phyloP scores from a whole-genome alignment of 1,139 yeast genomes.

The Pneumocystis jirovecii region DNA sequence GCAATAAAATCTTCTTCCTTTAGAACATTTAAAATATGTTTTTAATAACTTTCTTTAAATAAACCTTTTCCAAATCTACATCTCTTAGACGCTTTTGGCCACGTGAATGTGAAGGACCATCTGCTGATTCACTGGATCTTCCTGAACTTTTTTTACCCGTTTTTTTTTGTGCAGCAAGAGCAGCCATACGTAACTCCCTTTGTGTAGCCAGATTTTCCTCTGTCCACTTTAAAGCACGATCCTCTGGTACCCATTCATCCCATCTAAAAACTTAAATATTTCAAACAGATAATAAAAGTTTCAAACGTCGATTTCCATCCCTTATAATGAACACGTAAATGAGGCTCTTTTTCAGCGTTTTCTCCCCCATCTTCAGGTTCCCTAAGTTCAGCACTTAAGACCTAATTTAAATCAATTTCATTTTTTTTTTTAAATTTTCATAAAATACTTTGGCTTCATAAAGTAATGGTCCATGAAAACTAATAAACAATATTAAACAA shows the following conservation, averaged over 20 bases:
- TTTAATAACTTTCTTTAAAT: not conserved
- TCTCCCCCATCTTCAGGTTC: conserved; percentile 6
- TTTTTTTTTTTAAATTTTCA: conserved; percentile 1
- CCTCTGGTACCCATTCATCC: conserved; percentile 88
- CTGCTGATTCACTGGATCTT: not conserved
- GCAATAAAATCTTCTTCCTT: conserved; percentile 27
- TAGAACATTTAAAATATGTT: not conserved
- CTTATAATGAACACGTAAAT: conserved; percentile 66
- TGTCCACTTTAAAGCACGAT: conserved; percentile 51
- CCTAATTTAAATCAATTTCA: conserved; percentile 2
- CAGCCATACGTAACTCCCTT: conserved; percentile 43
- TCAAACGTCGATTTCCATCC: conserved; percentile 71
- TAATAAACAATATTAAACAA: not conserved
- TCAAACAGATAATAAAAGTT: not conserved
- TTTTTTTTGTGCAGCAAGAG: conserved; percentile 22
- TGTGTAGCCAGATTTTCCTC: conserved; percentile 56
- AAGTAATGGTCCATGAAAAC: conserved; percentile 80
- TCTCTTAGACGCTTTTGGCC: conserved; percentile 9
- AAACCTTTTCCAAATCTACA: conserved; percentile 7
- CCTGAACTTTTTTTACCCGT: not conserved
- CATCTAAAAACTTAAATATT: conserved; percentile 27
- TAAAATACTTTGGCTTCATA: conserved; percentile 64
- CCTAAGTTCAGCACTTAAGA: conserved; percentile 1
- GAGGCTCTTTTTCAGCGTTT: conserved; percentile 14
- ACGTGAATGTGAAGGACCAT: conserved; percentile 5